Percentiles rank a stretch among this genome's conserved stretches.
Conservation (phyloP, 352 stramenopile species). For the Phytopythium chamaehyphon region DNA sequence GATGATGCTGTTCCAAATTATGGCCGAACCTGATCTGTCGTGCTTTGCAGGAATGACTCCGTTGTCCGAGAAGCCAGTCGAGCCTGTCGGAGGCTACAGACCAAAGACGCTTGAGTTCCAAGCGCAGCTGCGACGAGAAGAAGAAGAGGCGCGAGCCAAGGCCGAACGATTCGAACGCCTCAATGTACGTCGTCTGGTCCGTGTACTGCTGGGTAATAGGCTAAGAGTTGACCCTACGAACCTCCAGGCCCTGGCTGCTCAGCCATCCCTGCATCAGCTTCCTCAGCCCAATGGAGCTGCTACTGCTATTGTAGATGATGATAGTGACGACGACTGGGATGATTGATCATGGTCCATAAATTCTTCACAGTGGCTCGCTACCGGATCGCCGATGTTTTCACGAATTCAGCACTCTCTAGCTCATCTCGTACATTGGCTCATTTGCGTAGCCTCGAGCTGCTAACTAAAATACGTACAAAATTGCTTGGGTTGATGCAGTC, state of each 20-base stretch:
- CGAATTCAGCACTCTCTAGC: too few species aligned
- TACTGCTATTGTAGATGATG: conserved; percentile 18
- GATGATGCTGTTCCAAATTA: too few species aligned
- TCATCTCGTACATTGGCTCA: too few species aligned
- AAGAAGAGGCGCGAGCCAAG: conserved; percentile 58
- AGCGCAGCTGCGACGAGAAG: conserved; percentile 45
- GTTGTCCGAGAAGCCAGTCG: conserved; percentile 54
- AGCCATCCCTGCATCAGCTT: conserved; percentile 68
- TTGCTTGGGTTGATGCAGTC: background rate
- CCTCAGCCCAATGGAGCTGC: conserved; percentile 19
- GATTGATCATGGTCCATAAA: conserved; percentile 32
- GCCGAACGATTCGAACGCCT: conserved; percentile 66
- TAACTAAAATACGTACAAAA: background rate
- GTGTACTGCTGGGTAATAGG: too few species aligned
- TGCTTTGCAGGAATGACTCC: conserved; percentile 38
- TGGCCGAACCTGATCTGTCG: too few species aligned
- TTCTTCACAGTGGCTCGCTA: too few species aligned
- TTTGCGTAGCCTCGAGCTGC: background rate
- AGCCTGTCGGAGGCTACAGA: conserved; percentile 18
- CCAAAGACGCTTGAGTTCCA: conserved; percentile 75
- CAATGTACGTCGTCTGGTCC: conserved; percentile 30
- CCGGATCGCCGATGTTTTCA: too few species aligned
- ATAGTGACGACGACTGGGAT: conserved; percentile 84
- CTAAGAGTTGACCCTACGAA: too few species aligned
- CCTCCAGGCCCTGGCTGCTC: conserved; percentile 44